Base-by-base conservation (phyloP, 495 filamentous ascomycete genomes). In the Neurospora africana region DNA sequence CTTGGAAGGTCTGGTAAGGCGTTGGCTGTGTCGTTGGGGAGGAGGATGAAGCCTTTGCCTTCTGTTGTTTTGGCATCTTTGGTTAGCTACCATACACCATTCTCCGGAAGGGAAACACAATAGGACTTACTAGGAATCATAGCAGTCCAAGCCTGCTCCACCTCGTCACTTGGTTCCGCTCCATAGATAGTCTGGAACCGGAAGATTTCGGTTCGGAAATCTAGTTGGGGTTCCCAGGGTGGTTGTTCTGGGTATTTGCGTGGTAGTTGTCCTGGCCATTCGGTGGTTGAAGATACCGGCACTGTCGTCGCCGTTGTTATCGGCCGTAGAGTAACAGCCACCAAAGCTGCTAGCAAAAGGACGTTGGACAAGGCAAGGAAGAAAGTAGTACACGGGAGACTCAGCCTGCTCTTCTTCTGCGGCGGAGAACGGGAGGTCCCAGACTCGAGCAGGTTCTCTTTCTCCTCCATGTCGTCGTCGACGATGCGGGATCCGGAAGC, bases 151-250 rank as follows among this genome's bases (percentile, higher is more conserved):
- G 69, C 69, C 30, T 70, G 21, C 0, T 68, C 69, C 1, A 70
- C 69, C 40, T 35, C 69, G 6, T 67, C 43, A 23, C 69, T 70
- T 15, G 69, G 69, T 3, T 70, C 69, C 1, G 21, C 69, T 0
- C 69, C 69, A 0, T 70, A 70, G 17, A 70, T 47, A 0, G 69
- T 70, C 39, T 70, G 37, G 41, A 70, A 70, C 6, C 69, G 69
- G 13, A 44, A 70, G n/a, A 70, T 70, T 21, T 70, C 69, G 0
- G 69, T 68, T 2, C 69, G 69, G 69, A 27, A 58, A 65, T 53
- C 30, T 15, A 58, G 40, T 19, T 40, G 69, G 1, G 69, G 69
- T 8, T 61, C 53, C 53, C 53, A 61, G 0, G 53, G 53, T 4
- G 53, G 53, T 33, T 33, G 53, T 2, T 61, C 53, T 4, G 53